phyloP scores from a whole-genome alignment of 371 early-diverging fungal species.

The Chytridium lagenaria region DNA sequence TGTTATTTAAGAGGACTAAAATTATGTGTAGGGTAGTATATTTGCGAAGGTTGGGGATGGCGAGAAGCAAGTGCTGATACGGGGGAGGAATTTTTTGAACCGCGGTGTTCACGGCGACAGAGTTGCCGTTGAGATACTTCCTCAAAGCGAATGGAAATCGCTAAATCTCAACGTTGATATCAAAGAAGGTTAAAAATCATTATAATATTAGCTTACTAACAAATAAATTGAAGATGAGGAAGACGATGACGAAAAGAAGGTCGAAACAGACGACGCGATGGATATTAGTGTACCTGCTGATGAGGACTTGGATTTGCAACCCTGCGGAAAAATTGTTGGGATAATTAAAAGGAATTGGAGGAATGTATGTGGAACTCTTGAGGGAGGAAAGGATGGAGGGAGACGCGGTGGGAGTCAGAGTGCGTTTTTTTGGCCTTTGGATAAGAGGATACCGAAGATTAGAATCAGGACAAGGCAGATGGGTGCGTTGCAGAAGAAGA shows the following conservation, averaged over 20 bases:
- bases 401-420: conserved; percentile 49
- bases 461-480: conserved; percentile 90
- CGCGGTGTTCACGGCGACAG: conserved; percentile 91
- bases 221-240: conserved; percentile 52
- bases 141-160: conserved; percentile 82
- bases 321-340: conserved; percentile 89
- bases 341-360: conserved; percentile 94
- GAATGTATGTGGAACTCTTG: conserved; percentile 92
- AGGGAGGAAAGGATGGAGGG: conserved; percentile 65
- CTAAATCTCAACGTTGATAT: conserved; percentile 74
- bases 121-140: conserved; percentile 85
- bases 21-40: conserved; percentile 66
- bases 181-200: conserved; percentile 59
- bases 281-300: conserved; percentile 48
- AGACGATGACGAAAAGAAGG: conserved; percentile 52
- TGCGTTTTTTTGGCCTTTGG: conserved; percentile 86
- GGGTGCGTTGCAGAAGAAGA: conserved; percentile 70
- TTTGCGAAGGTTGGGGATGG: conserved; percentile 76
- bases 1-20: neutral
- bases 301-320: conserved; percentile 49
- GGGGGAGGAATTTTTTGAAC: conserved; percentile 86
- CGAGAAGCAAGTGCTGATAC: conserved; percentile 73
- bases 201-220: neutral
- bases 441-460: conserved; percentile 90
- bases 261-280: conserved; percentile 43